phyloP scores from a whole-genome alignment of 768 basidiomycete genomes.

The Solioccasus polychromus region DNA sequence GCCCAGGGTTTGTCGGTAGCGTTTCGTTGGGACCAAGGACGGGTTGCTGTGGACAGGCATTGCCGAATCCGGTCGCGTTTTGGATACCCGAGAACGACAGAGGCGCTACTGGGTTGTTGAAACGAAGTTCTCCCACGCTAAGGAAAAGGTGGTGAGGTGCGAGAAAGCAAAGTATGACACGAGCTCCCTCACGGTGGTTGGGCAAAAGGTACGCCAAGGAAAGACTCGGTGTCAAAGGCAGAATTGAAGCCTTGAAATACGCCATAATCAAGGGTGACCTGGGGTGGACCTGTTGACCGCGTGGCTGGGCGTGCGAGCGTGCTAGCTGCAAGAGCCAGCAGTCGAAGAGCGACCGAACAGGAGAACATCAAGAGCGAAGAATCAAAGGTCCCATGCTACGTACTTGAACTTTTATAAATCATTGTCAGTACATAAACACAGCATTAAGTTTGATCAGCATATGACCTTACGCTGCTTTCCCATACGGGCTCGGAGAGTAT shows the following conservation, averaged over 20 bases:
- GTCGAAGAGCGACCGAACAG: background rate
- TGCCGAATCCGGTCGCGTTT: conserved; percentile 35
- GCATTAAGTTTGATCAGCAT: too few relatives aligned
- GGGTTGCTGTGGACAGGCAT: conserved; percentile 40
- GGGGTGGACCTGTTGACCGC: background rate
- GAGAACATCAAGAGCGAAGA: too few relatives aligned
- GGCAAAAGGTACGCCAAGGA: conserved; percentile 16
- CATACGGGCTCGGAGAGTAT: too few relatives aligned
- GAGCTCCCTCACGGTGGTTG: conserved; percentile 10
- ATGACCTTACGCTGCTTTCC: too few relatives aligned
- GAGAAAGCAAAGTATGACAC: background rate
- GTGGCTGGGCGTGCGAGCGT: background rate
- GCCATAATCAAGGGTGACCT: conserved; percentile 18
- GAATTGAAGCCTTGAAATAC: conserved; percentile 14
- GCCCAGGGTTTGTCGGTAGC: background rate
- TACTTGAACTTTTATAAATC: too few relatives aligned
- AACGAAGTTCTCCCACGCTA: conserved; percentile 18
- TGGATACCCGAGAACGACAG: conserved; percentile 29
- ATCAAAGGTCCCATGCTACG: too few relatives aligned
- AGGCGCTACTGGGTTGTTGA: conserved; percentile 13
- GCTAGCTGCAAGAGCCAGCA: background rate
- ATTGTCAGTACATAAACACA: too few relatives aligned
- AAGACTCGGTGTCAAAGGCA: conserved; percentile 8
- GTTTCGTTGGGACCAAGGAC: background rate
- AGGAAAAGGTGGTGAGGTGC: background rate